phyloP scores from a whole-genome alignment of 257 asterid species.

The Nicotiana tabacum region DNA sequence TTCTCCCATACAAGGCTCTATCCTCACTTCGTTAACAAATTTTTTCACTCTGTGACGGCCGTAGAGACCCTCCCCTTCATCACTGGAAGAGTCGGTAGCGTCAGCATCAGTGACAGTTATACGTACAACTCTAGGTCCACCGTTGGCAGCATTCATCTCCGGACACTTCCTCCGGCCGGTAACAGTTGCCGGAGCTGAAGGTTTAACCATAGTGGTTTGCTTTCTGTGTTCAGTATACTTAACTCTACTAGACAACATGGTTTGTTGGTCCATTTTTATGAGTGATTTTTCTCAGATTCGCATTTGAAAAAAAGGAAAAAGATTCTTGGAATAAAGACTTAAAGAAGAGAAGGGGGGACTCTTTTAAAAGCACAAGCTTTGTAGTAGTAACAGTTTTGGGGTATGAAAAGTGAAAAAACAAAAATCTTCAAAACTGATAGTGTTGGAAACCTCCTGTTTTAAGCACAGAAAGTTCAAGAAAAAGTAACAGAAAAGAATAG shows the following conservation, averaged over 20 bases:
- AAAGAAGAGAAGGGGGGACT: conserved; percentile 21
- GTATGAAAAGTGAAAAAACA: not conserved
- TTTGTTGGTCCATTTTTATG: conserved; percentile 14
- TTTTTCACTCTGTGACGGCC: conserved; percentile 51
- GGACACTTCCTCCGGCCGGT: conserved; percentile 23
- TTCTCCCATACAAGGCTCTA: conserved; percentile 29
- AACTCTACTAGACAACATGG: conserved; percentile 32
- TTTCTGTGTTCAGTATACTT: conserved; percentile 59
- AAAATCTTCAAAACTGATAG: not conserved
- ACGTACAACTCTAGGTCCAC: conserved; percentile 43
- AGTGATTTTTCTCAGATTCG: conserved; percentile 44
- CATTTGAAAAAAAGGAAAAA: conserved; percentile 33
- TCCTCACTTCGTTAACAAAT: conserved; percentile 59
- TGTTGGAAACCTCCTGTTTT: not conserved
- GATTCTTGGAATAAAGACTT: conserved; percentile 47
- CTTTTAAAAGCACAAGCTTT: conserved; percentile 30
- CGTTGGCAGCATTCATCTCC: conserved; percentile 10
- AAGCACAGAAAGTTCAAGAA: not conserved
- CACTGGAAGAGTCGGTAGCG: conserved; percentile 89
- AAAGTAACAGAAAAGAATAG: conserved; percentile 4
- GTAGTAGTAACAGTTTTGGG: conserved; percentile 8
- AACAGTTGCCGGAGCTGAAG: not conserved
- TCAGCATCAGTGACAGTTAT: conserved; percentile 74
- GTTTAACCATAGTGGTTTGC: conserved; percentile 33
- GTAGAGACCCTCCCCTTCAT: conserved; percentile 39